These are phyloP conservation scores for Aureobasidium musti DNA, from an alignment of 2,329 filamentous ascomycete species.

Conservation along the genomic window DNA sequence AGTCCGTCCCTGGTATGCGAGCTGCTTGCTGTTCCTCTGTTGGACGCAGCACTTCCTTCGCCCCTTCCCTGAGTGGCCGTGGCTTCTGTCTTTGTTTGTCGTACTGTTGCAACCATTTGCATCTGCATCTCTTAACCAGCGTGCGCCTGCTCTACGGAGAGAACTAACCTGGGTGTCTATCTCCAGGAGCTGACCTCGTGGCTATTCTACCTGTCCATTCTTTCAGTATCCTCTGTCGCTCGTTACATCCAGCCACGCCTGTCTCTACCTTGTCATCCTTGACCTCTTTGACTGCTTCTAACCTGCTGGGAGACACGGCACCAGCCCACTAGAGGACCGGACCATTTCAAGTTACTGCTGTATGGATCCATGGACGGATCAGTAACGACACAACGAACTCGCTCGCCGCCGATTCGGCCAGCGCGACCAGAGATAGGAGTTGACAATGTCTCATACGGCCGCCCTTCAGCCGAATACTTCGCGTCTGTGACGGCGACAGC, in stretches of 20 bases:
- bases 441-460: constrained; percentile 15
- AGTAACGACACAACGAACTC: constrained; percentile 18
- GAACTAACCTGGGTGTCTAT: not conserved
- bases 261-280: not conserved
- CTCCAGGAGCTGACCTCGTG: not conserved
- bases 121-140: constrained; percentile 1
- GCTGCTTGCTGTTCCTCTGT: constrained; percentile 4
- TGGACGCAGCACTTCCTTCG: constrained; percentile 19
- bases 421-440: constrained; percentile 12
- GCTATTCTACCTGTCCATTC: not conserved
- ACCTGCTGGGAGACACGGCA: constrained; percentile 14
- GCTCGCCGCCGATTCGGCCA: constrained; percentile 23
- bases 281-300: not conserved
- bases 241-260: not conserved
- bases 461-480: constrained; percentile 9
- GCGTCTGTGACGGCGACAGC: not conserved
- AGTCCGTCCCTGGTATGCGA: constrained; percentile 13
- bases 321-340: not conserved
- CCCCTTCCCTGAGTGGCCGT: constrained; percentile 1
- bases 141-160: not conserved
- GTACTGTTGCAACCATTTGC: constrained; percentile 2
- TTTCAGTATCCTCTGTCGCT: not conserved
- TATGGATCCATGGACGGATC: constrained; percentile 27
- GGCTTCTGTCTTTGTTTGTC: constrained; percentile 9
- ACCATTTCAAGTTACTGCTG: not conserved